phyloP scores from a whole-genome alignment of 176 grass and related monocot species.

The Thalia dealbata region DNA sequence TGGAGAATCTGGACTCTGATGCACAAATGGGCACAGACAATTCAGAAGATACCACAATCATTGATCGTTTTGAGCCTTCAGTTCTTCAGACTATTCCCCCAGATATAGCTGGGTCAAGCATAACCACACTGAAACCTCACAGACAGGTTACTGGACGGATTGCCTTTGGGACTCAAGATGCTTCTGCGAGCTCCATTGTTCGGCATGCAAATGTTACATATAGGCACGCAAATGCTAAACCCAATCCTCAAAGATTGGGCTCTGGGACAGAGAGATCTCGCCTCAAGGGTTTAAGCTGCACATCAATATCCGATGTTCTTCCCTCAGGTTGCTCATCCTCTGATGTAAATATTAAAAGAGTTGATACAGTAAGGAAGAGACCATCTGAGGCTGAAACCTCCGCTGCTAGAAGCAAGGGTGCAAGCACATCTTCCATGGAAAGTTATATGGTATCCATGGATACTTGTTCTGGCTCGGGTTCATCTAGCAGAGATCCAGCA shows the following conservation, averaged over 20 bases:
- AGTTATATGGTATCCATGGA: conserved; percentile 22
- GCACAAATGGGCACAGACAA: conserved; percentile 9
- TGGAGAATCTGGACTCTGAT: conserved; percentile 17
- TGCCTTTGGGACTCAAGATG: conserved; percentile 23
- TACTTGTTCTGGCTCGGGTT: conserved; percentile 27
- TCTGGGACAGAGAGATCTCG: conserved; percentile 33
- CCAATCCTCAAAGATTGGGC: conserved; percentile 16
- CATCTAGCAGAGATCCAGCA: conserved; percentile 34
- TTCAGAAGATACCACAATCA: conserved; percentile 23
- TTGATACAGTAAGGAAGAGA: conserved; percentile 34
- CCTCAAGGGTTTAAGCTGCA: conserved; percentile 56
- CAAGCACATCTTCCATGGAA: conserved; percentile 27
- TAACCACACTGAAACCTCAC: conserved; percentile 24
- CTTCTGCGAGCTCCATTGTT: conserved; percentile 25
- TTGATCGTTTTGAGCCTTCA: conserved; percentile 18
- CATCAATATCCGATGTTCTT: conserved; percentile 62
- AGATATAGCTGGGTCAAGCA: conserved; percentile 14
- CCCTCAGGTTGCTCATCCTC: conserved; percentile 43
- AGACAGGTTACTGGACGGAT: conserved; percentile 35
- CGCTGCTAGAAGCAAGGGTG: conserved; percentile 35
- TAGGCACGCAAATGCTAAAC: conserved; percentile 19
- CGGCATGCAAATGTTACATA: conserved; percentile 6
- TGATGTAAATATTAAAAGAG: conserved; percentile 26
- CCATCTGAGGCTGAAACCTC: conserved; percentile 44
- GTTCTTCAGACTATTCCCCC: conserved; percentile 26